A percentile compares a stretch with the other conserved stretches of the same genome.
phyloP scores from a whole-genome alignment of 306 rosid genomes.

The Alnus rubra region DNA sequence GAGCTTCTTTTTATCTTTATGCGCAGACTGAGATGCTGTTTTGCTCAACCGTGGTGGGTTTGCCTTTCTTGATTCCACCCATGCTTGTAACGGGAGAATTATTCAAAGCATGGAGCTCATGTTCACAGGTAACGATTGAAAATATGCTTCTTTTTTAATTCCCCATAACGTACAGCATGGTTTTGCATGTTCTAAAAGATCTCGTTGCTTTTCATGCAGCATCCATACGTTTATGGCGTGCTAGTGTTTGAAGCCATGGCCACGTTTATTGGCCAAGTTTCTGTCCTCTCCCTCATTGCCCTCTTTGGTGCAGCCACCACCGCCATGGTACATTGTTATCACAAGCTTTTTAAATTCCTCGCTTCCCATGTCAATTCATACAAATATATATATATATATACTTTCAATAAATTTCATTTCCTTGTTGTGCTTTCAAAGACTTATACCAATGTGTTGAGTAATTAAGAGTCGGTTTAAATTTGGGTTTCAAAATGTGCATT shows the following conservation, averaged over 20 bases:
- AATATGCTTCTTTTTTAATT: constrained; percentile 1
- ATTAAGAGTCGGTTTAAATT: background rate
- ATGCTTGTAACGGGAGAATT: constrained; percentile 94
- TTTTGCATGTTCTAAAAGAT: constrained; percentile 7
- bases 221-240: constrained; percentile 88
- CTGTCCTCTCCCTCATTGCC: constrained; percentile 92
- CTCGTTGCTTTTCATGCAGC: constrained; percentile 56
- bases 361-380: constrained; percentile 31
- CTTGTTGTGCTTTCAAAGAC: background rate
- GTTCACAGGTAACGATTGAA: constrained; percentile 66
- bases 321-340: constrained; percentile 70
- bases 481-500: too few species aligned
- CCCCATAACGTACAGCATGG: background rate
- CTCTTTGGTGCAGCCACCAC: constrained; percentile 95
- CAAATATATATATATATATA: background rate
- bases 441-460: background rate
- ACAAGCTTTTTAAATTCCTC: constrained; percentile 13
- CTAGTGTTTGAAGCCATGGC: constrained; percentile 93
- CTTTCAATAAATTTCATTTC: background rate
- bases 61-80: constrained; percentile 94
- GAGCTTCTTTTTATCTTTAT: constrained; percentile 10
- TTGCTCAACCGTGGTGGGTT: constrained; percentile 90
- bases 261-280: constrained; percentile 86
- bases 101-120: constrained; percentile 90
- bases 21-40: constrained; percentile 95